A percentile compares a stretch with the other conserved stretches of the same genome.
Conservation (phyloP, 306 rosid species). For the Cicer judaicum region DNA sequence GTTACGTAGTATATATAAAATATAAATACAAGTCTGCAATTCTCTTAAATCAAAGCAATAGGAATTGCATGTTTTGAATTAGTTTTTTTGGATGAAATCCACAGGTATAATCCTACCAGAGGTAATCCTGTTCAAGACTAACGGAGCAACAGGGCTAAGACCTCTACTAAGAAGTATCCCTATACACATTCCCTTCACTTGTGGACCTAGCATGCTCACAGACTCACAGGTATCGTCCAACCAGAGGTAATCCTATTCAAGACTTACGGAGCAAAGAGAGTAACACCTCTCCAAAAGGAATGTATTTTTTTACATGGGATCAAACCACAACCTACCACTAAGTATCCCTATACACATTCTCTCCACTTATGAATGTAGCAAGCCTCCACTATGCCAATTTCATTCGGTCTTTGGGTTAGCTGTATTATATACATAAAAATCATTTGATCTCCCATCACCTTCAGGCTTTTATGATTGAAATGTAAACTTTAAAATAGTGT, state of each 20-base stretch:
- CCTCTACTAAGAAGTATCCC: background rate
- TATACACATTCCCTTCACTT: background rate
- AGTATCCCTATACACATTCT: background rate
- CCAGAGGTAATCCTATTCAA: background rate
- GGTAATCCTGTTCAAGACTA: background rate
- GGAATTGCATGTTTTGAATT: background rate
- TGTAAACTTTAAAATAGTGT: conserved; percentile 27
- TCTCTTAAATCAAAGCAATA: background rate
- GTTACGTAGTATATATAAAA: background rate
- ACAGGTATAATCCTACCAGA: background rate
- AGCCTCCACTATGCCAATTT: background rate
- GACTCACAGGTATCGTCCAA: background rate
- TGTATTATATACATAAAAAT: background rate
- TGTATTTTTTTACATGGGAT: background rate
- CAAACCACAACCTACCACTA: background rate
- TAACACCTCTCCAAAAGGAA: background rate
- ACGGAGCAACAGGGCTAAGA: background rate
- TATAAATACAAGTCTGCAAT: background rate
- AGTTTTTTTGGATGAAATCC: background rate
- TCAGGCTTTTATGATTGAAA: background rate
- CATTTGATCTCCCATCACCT: conserved; percentile 24
- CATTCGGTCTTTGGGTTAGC: background rate
- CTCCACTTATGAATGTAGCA: background rate
- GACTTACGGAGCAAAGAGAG: background rate
- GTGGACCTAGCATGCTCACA: background rate